Percentiles rank a stretch among this genome's conserved stretches.
These are phyloP conservation scores for Phyllosticta ampelicida DNA, from an alignment of 2,329 filamentous ascomycete species.

Conservation along the genomic window DNA sequence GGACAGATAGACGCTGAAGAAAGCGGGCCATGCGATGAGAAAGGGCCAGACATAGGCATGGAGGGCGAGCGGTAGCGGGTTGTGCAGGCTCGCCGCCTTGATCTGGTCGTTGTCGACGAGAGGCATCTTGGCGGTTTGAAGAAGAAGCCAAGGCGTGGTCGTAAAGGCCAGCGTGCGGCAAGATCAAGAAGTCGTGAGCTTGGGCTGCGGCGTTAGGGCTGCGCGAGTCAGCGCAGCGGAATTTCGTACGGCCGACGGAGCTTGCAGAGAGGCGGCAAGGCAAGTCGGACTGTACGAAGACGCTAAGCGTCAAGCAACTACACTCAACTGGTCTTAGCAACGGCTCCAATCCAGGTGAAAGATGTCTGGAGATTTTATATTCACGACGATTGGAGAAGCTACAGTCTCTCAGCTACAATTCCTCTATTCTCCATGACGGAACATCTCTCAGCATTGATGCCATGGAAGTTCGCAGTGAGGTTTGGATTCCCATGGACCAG, in stretches of 20 bases:
- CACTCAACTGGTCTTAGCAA: too few relatives aligned
- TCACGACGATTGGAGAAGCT: too few relatives aligned
- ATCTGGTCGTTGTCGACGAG: constrained; percentile 92
- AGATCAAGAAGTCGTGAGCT: neutral
- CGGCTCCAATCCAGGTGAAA: too few relatives aligned
- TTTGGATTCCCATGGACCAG: too few relatives aligned
- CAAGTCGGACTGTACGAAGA: too few relatives aligned
- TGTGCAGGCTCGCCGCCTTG: constrained; percentile 74
- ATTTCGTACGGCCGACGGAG: constrained; percentile 6
- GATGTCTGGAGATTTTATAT: too few relatives aligned
- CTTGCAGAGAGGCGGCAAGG: neutral
- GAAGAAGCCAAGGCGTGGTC: constrained; percentile 7
- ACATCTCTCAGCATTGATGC: too few relatives aligned
- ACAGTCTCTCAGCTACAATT: too few relatives aligned
- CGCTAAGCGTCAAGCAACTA: neutral
- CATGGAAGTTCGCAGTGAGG: too few relatives aligned
- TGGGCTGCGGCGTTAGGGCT: neutral
- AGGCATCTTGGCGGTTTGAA: constrained; percentile 33
- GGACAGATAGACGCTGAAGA: constrained; percentile 77
- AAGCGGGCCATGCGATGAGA: constrained; percentile 79
- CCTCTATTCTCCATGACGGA: too few relatives aligned
- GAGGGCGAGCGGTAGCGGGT: constrained; percentile 67
- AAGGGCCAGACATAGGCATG: constrained; percentile 94
- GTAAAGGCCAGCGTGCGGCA: neutral
- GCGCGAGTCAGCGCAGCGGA: neutral